Percentiles rank a stretch among this genome's conserved stretches.
Conservation (phyloP, 805 yeast genomes). For the Jamesozyma spencerorum region DNA sequence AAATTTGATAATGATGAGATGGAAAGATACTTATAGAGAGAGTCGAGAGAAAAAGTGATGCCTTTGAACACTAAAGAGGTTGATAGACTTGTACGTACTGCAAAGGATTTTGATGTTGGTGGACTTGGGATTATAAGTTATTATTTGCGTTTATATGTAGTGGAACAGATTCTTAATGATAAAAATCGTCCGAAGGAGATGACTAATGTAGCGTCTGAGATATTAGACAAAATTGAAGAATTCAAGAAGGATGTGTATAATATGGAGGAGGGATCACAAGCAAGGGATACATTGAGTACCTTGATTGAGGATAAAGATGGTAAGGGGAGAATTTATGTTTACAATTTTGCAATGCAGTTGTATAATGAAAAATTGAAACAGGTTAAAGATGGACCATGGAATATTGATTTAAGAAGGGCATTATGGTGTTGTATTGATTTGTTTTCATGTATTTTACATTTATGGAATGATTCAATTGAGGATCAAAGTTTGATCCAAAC, state of each 20-base stretch:
- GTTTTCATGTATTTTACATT: conserved; percentile 13
- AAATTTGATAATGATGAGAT: neutral
- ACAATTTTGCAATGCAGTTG: conserved; percentile 48
- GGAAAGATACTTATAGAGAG: too few species aligned
- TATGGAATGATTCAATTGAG: conserved; percentile 17
- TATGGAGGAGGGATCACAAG: conserved; percentile 9
- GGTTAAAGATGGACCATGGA: conserved; percentile 42
- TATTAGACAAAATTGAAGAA: conserved; percentile 65
- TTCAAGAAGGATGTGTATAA: conserved; percentile 34
- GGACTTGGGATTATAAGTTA: conserved; percentile 25
- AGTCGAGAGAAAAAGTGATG: too few species aligned
- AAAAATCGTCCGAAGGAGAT: conserved; percentile 52
- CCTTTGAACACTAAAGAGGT: neutral
- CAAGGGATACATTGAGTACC: conserved; percentile 29
- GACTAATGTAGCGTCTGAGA: conserved; percentile 47
- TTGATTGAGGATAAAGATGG: conserved; percentile 48
- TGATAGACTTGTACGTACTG: conserved; percentile 13
- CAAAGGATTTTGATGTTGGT: conserved; percentile 19
- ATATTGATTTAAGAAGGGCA: conserved; percentile 15
- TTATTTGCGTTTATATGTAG: conserved; percentile 46
- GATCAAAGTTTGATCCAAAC: conserved; percentile 12
- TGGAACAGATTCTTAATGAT: conserved; percentile 56
- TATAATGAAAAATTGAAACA: conserved; percentile 41
- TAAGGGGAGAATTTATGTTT: conserved; percentile 46
- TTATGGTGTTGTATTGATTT: conserved; percentile 29